Evolutionary conservation across 345 rosid species (phyloP), one percentile per base, ranked within the genome.

Genomic region (Eucalyptus polybractea): DNA sequence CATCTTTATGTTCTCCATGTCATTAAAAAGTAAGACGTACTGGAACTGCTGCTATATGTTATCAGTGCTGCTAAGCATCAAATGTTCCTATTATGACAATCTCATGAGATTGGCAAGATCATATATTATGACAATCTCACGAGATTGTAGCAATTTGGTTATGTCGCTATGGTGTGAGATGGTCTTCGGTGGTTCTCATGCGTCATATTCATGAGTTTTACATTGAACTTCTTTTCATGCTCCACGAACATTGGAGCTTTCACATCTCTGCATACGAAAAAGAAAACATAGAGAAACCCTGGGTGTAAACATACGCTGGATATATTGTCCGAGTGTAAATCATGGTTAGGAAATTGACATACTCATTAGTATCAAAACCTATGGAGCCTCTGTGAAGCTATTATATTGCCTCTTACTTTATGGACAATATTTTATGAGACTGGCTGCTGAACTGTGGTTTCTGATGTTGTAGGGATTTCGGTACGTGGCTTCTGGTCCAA

Each of bases 401-500:
- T 76, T 76, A 76, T 76, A 76, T 17, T n/a, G 27, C 60, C 24
- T 86, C 45, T 86, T 31, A 50, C 7, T 47, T 86, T 29, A 47
- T 86, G 81, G 49, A 33, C 29, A 14, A n/a, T 58, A 16, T 50
- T 33, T 33, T 45, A 25, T 14, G 54, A 27, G 76, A 86, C 24
- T 86, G 51, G 85, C 27, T 27, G 47, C 13, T 80, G 45, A 50
- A 87, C 62, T n/a, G 49, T 45, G 49, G 24, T 44, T 86, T 89
- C 91, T 90, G 76, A 51, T 92, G 89, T 50, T 67, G 87, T 95
- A 97, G 99, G 99, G 99, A 90, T 98, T 97, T 88, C 97, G 99
- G 47, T 98, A 96, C 40, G 99, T 98, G 80, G 99, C 99, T 89
- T 98, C 99, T 76, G 99, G 99, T 87, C 99, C 99, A 53, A 97